These are phyloP conservation scores for Stevia rebaudiana DNA, from an alignment of 140 eudicot genomes.

Conservation along the genomic window DNA sequence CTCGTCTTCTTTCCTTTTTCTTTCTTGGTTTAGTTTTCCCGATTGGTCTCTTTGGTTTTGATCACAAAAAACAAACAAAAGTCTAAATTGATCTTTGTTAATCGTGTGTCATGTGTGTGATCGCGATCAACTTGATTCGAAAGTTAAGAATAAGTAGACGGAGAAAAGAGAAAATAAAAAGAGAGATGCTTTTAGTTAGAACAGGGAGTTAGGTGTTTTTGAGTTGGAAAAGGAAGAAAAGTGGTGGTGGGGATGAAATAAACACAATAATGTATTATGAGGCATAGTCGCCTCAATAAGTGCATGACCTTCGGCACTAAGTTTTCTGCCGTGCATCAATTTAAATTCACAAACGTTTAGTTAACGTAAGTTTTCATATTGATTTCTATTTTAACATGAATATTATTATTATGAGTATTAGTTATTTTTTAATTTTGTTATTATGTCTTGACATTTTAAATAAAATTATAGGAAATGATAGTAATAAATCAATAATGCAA, in stretches of 20 bases:
- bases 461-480: background rate
- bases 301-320: constrained; percentile 26
- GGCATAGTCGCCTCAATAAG: constrained; percentile 10
- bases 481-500: background rate
- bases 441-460: background rate
- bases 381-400: background rate
- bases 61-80: background rate
- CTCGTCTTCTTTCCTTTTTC: background rate
- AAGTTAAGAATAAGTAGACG: constrained; percentile 7
- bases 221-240: constrained; percentile 21
- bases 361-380: background rate
- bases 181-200: background rate
- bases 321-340: constrained; percentile 4
- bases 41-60: background rate
- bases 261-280: constrained; percentile 14
- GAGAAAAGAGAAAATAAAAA: background rate
- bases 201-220: constrained; percentile 9
- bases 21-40: background rate
- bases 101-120: background rate
- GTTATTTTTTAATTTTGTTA: background rate
- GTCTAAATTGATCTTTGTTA: background rate
- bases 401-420: too few relatives aligned
- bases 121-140: background rate
- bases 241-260: constrained; percentile 37
- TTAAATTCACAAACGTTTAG: background rate